Evolutionary conservation across 371 early-diverging fungal genomes (phyloP), one percentile per base, ranked within the genome.

Genomic region (Mortierella sp.): DNA sequence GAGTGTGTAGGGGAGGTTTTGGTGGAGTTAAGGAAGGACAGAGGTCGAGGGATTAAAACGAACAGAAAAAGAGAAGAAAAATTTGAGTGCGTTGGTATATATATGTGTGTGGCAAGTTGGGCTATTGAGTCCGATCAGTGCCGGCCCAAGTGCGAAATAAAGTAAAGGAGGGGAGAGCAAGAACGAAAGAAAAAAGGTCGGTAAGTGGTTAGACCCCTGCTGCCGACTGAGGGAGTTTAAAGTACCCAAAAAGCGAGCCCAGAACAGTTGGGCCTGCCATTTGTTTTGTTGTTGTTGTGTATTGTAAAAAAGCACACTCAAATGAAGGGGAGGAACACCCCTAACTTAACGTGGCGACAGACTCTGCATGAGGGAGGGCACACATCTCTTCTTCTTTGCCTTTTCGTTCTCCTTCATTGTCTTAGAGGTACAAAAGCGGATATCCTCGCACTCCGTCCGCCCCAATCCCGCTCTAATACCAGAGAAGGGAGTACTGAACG

Each of bases 221-320:
- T 63, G 58, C 58, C 44, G 11, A 55, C 63, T 54, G 38, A 65
- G 55, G 57, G 63, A 72, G 75, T 80, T 83, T 80, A 77, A 80
- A 80, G 74, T 72, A 28, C 19, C 38, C 8, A 65, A 38, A 21
- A 10, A 21, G 65, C 21, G 42, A 65, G 65, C 38, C 65, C 38
- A 65, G 65, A 65, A 65, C 65, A 42, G 24, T 21, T 65, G 65
- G 65, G 9, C 65, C 10, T 38, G 21, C 34, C 21, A 38, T 68
- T 68, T 38, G 4, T 65, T 38, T 63, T 63, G 16, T 52, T 55
- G 7, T n/a, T 55, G 4, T 55, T 55, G 55, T 9, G 1, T 55
- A 21, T n/a, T 63, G 19, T 16, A 31, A 19, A 63, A 42, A 60
- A n/a, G n/a, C n/a, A 42, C 68, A 42, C 24, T 10, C 42, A 38